Evolutionary conservation across 2,329 filamentous ascomycete genomes (phyloP), one percentile per base, ranked within the genome.

Genomic region (Ascochyta rabiei): DNA sequence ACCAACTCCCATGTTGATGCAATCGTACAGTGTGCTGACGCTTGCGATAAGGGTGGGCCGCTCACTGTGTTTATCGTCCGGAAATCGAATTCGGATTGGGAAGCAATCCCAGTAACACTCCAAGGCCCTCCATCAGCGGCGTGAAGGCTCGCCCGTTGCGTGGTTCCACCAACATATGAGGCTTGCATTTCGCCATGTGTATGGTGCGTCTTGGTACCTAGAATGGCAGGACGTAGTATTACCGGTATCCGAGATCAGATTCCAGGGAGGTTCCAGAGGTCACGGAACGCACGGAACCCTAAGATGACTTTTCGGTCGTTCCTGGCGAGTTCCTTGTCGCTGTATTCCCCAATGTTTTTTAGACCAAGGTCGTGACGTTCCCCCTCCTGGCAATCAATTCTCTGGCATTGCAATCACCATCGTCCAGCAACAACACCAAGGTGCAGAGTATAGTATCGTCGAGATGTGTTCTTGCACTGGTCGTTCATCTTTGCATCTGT

Each of bases 21-120:
- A 39, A 30, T n/a, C 39, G 34, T 45, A 18, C 48, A 26, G 21
- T 31, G 37, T 37, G 49, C 45, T 47, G 45, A 57, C 23, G 35
- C 44, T 30, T 12, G 19, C 35, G 54, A 57, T 57, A 57, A 57
- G 54, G 48, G 54, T 57, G 48, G 54, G 41, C 40, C 45, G 23
- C 42, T 15, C 13, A 23, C 51, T 37, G 47, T 50, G 39, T 51
- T 21, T 38, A 38, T 16, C 38, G 38, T 42, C 33, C 48, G 42
- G 53, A 42, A 30, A 28, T 16, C 28, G 26, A 19, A n/a, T 38
- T 46, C 37, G 37, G 38, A 49, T 49, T 16, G 31, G 41, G 41
- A 38, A 46, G 10, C 13, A 26, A 24, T 19, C 16, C 42, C 37
- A 50, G 34, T 16, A 18, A 35, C 43, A 48, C 40, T 6, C n/a